These are phyloP conservation scores for Daedaleopsis nitida DNA, from an alignment of 768 basidiomycete species.

Conservation along the genomic window DNA sequence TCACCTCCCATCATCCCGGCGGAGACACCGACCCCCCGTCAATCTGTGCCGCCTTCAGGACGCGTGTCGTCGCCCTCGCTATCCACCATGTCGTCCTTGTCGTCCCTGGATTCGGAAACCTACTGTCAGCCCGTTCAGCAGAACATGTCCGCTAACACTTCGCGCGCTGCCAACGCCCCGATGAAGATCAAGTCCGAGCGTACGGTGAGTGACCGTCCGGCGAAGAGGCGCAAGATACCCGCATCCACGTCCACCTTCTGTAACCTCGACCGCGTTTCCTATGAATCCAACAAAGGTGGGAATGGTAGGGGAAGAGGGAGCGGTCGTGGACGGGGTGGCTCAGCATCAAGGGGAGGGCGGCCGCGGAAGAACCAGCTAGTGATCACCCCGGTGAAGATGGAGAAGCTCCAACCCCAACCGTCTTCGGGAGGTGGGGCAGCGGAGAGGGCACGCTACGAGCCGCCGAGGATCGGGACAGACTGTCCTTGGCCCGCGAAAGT, in stretches of 20 bases:
- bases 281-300: neutral
- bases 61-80: neutral
- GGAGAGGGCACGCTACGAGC: constrained; percentile 5
- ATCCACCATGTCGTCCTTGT: constrained; percentile 8
- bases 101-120: neutral
- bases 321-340: neutral
- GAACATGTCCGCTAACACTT: neutral
- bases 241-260: neutral
- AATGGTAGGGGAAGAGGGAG: neutral
- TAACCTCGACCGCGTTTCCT: neutral
- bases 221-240: constrained; percentile 21
- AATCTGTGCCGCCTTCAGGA: neutral
- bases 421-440: neutral
- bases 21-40: neutral
- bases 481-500: constrained; percentile 21
- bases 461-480: constrained; percentile 14
- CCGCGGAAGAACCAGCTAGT: neutral
- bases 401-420: too few species aligned
- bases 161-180: neutral
- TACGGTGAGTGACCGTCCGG: neutral
- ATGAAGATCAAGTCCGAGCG: constrained; percentile 2
- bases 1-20: neutral
- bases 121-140: neutral
- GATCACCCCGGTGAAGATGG: too few species aligned
- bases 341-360: neutral